Conservation (phyloP, 2,329 filamentous ascomycete species). For the Rhexocercosporidium sp. region DNA sequence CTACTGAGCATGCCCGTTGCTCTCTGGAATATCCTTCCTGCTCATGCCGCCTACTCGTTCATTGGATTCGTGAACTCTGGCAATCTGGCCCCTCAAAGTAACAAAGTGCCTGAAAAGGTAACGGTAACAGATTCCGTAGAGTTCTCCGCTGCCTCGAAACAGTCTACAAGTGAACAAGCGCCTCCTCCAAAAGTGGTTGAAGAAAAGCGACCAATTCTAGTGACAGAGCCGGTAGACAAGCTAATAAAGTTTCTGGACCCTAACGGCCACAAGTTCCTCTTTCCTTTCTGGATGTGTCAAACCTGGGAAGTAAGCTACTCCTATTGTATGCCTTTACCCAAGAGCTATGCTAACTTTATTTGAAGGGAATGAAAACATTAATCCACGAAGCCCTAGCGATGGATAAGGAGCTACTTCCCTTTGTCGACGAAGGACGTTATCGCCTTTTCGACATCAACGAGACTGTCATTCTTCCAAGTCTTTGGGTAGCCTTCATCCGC, state of each 20-base stretch:
- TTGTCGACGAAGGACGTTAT: not conserved
- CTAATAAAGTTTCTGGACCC: not conserved
- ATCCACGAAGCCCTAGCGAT: not conserved
- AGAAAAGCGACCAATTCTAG: not conserved
- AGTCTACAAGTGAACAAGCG: too few relatives aligned
- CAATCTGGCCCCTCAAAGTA: not conserved
- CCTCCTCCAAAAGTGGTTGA: too few relatives aligned
- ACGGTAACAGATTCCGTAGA: not conserved
- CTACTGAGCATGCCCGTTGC: slow-evolving; percentile 11
- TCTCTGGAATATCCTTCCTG: slow-evolving; percentile 17
- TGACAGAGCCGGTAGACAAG: not conserved
- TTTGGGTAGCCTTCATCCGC: not conserved
- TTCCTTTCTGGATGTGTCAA: not conserved
- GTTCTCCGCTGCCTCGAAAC: not conserved
- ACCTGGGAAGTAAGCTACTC: not conserved
- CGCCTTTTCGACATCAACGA: not conserved
- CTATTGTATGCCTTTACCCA: not conserved
- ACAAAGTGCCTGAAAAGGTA: not conserved
- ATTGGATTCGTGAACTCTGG: not conserved
- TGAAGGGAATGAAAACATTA: not conserved
- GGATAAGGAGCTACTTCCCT: not conserved
- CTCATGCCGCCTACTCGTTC: slow-evolving; percentile 13
- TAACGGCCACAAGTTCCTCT: not conserved
- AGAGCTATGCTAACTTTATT: not conserved
- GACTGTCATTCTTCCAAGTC: not conserved